These are phyloP conservation scores for Debaryomyces hansenii DNA, from an alignment of 805 yeast species.

Conservation along the genomic window DNA sequence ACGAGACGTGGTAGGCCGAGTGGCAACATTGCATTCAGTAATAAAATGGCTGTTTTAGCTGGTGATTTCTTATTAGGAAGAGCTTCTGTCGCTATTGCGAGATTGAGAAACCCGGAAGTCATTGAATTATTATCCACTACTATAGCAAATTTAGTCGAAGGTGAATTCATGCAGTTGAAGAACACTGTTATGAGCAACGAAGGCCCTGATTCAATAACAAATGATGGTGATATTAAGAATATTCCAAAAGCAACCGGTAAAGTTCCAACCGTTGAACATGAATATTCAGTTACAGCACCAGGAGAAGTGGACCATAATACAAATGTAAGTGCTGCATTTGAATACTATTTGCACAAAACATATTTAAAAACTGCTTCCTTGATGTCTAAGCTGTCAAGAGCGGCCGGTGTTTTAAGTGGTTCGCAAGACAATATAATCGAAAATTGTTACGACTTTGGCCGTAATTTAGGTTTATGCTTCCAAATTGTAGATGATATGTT, in stretches of 20 bases:
- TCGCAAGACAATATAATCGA: conserved; percentile 75
- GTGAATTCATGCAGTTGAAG: conserved; percentile 97
- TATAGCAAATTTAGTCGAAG: conserved; percentile 95
- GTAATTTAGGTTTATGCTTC: conserved; percentile 91
- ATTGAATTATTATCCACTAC: conserved; percentile 93
- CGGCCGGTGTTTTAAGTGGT: conserved; percentile 91
- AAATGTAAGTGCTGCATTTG: conserved; percentile 85
- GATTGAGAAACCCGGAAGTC: conserved; percentile 95
- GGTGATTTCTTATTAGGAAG: conserved; percentile 95
- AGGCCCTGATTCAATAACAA: conserved; percentile 47
- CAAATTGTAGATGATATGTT: conserved; percentile 95
- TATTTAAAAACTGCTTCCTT: conserved; percentile 92
- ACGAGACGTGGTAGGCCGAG: conserved; percentile 87
- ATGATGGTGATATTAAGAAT: conserved; percentile 44
- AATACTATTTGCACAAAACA: conserved; percentile 92
- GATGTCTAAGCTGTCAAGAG: conserved; percentile 90
- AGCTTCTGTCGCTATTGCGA: conserved; percentile 93
- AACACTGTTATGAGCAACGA: conserved; percentile 69
- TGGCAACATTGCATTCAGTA: conserved; percentile 91
- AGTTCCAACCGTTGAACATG: conserved; percentile 60
- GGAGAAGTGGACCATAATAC: conserved; percentile 55
- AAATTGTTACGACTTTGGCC: conserved; percentile 85
- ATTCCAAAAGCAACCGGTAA: conserved; percentile 63
- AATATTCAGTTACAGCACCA: conserved; percentile 48
- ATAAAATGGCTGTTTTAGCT: conserved; percentile 96